Base-by-base conservation (phyloP, 768 basidiomycete genomes). In the Trichaptum fuscoviolaceum region DNA sequence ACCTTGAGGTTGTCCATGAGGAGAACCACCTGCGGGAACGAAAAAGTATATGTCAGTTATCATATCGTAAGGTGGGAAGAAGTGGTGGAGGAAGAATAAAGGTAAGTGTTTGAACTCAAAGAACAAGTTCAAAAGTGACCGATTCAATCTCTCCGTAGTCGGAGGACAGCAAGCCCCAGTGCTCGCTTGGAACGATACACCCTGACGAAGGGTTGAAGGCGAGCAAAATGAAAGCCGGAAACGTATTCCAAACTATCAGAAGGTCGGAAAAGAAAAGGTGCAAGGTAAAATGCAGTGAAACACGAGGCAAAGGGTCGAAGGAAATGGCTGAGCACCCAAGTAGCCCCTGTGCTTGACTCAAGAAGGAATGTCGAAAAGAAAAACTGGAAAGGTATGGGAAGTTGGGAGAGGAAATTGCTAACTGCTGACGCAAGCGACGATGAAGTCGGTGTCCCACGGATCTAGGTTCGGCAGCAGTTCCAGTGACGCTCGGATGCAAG, bases 391-490 rank as follows among this genome's bases (percentile, higher is more conserved):
- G 42, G 42, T 20, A 52, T 52, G 42, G 42, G 30, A 30, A 30
- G 30, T 30, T 30, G 30, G 8, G 42, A 52, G 42, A 4, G 42
- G 42, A 52, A 52, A 52, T 52, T 52, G 42, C 20, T 52, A 20
- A 12, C 20, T 52, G 42, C 42, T 52, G 42, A 52, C 42, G 42
- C 42, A 52, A 52, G 42, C 42, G 42, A 20, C 42, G 42, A 52
- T 52, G 42, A 52, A 52, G 42, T 52, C 42, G 42, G 42, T 52
- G 42, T 52, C 42, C 42, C 42, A 52, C 42, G 42, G 42, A 52
- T 52, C 42, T 52, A 52, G 20, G 42, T 52, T 52, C 42, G 42
- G 42, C 42, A 5, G 42, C 42, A 52, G 20, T 52, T 52, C 20
- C 42, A 52, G 20, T 52, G 42, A 52, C 42, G 42, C 42, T 52